Evolutionary conservation across 352 stramenopile genomes (phyloP).

Genomic region (Globisporangium okanoganense): DNA sequence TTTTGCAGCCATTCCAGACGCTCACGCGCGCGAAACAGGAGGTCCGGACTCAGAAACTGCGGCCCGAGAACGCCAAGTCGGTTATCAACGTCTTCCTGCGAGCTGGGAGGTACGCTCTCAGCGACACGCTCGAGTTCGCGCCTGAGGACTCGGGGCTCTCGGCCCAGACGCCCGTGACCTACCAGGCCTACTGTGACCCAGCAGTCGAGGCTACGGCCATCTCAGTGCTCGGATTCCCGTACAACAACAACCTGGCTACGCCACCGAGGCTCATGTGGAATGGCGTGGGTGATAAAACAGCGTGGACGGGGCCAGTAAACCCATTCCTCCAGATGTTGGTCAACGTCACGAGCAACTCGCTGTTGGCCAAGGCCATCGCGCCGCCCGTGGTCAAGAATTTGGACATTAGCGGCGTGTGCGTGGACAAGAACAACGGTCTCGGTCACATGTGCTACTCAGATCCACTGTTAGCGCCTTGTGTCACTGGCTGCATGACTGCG

Average conservation of each 20-base stretch:
- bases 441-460: slow-evolving; percentile 65
- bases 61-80: slow-evolving; percentile 16
- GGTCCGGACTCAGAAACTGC: slow-evolving; percentile 25
- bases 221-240: slow-evolving; percentile 43
- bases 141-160: slow-evolving; percentile 36
- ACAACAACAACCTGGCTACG: slow-evolving; percentile 27
- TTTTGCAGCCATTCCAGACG: slow-evolving; percentile 45
- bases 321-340: slow-evolving; percentile 58
- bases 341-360: slow-evolving; percentile 39
- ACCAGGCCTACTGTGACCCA: slow-evolving; percentile 68
- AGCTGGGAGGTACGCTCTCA: slow-evolving; percentile 47
- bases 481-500: slow-evolving; percentile 53
- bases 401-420: slow-evolving; percentile 46
- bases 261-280: slow-evolving; percentile 61
- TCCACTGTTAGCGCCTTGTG: slow-evolving; percentile 36
- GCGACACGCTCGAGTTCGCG: slow-evolving; percentile 49
- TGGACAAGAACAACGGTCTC: slow-evolving; percentile 50
- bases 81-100: slow-evolving; percentile 64
- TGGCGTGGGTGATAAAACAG: slow-evolving; percentile 36
- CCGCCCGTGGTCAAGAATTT: slow-evolving; percentile 14
- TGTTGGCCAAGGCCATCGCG: slow-evolving; percentile 21
- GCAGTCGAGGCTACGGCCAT: slow-evolving; percentile 24
- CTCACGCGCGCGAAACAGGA: slow-evolving; percentile 42
- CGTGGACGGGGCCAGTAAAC: slow-evolving; percentile 50
- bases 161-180: slow-evolving; percentile 34